Percentiles rank a stretch among this genome's conserved stretches.
phyloP scores from a whole-genome alignment of 805 yeast species.

The Yarrowia deformans region DNA sequence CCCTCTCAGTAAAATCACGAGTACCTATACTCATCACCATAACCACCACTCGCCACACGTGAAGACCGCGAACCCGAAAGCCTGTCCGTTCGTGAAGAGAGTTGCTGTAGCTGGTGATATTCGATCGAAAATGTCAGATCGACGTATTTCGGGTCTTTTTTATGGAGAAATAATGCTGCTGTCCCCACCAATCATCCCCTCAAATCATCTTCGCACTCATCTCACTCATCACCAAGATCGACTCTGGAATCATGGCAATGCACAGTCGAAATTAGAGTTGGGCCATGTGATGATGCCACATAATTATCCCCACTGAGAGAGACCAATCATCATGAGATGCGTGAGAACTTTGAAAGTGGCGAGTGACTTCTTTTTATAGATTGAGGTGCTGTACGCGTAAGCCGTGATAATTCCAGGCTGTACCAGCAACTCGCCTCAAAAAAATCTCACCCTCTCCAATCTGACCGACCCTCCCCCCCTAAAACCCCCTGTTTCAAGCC shows the following conservation, averaged over 20 bases:
- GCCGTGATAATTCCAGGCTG: not conserved
- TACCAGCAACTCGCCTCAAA: not conserved
- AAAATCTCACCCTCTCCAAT: not conserved
- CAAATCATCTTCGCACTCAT: too few species aligned
- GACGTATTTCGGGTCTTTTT: too few species aligned
- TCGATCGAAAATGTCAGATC: too few species aligned
- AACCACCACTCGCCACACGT: conserved; percentile 1
- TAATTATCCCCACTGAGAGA: not conserved
- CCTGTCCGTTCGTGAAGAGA: not conserved
- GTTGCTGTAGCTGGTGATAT: too few species aligned
- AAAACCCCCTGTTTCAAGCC: conserved; percentile 18
- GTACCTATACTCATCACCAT: not conserved
- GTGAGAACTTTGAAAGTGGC: not conserved
- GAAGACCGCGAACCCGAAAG: conserved; percentile 5
- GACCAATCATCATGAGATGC: conserved; percentile 12
- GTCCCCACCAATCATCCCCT: too few species aligned
- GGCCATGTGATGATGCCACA: conserved; percentile 27
- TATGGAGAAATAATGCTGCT: too few species aligned
- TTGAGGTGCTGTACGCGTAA: not conserved
- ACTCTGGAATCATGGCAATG: conserved; percentile 1
- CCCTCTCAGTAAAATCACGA: not conserved
- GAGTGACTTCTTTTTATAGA: not conserved
- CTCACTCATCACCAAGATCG: not conserved
- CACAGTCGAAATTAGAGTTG: conserved; percentile 15
- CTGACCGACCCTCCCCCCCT: not conserved